A percentile compares a stretch with the other conserved stretches of the same genome.
phyloP scores from a whole-genome alignment of 2,329 filamentous ascomycete species.

The Myriangium duriaei region DNA sequence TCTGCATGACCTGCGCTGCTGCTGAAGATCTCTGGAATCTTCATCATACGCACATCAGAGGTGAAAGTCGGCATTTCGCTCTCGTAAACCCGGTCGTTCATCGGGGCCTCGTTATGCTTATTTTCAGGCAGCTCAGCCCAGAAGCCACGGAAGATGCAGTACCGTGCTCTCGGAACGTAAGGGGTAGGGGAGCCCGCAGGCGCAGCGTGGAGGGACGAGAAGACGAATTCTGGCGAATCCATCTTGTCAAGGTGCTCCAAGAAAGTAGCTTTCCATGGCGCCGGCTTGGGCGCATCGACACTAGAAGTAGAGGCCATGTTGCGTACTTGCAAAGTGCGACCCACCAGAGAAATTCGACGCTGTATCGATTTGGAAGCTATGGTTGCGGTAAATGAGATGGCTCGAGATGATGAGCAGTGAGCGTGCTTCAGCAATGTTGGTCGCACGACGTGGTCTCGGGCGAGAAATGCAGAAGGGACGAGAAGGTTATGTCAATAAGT shows the following conservation, averaged over 20 bases:
- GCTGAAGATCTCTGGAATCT: conserved; percentile 57
- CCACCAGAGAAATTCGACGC: conserved; percentile 28
- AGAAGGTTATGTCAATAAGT: too few species aligned
- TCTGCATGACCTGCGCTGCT: conserved; percentile 36
- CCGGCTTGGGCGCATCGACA: conserved; percentile 25
- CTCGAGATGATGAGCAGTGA: too few species aligned
- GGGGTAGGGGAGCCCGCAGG: conserved; percentile 28
- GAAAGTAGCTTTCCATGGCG: conserved; percentile 42
- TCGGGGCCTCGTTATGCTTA: conserved; percentile 56
- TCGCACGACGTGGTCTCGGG: too few species aligned
- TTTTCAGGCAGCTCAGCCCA: conserved; percentile 63
- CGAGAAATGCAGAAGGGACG: too few species aligned
- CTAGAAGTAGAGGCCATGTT: conserved; percentile 35
- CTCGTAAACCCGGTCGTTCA: conserved; percentile 59
- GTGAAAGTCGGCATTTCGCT: conserved; percentile 74
- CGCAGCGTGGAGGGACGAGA: conserved; percentile 36
- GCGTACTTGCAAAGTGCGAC: conserved; percentile 19
- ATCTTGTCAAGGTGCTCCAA: conserved; percentile 37
- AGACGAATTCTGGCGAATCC: conserved; percentile 38
- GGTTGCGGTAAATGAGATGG: too few species aligned
- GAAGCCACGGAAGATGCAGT: conserved; percentile 75
- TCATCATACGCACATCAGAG: conserved; percentile 79
- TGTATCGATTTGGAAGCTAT: conserved; percentile 27
- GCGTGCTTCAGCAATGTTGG: too few species aligned
- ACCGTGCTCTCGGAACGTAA: conserved; percentile 50